A percentile compares a stretch with the other conserved stretches of the same genome.
phyloP scores from a whole-genome alignment of 768 basidiomycete species.

The Lactarius hengduanensis region DNA sequence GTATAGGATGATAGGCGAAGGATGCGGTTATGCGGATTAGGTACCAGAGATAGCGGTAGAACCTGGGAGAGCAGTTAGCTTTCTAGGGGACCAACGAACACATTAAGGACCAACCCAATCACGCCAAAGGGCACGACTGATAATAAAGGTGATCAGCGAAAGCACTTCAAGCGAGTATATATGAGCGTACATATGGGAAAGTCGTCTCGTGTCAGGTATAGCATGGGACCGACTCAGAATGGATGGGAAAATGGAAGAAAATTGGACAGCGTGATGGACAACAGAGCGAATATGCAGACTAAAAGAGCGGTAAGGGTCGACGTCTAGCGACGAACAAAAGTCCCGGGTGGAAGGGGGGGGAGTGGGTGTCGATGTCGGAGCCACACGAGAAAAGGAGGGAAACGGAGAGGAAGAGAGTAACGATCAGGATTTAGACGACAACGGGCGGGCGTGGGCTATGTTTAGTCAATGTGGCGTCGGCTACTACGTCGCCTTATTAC shows the following conservation, averaged over 20 bases:
- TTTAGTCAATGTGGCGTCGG: neutral
- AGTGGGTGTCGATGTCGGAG: neutral
- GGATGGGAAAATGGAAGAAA: constrained; percentile 13
- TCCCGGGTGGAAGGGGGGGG: constrained; percentile 3
- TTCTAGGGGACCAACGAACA: constrained; percentile 1
- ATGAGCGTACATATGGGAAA: constrained; percentile 81
- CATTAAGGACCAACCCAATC: constrained; percentile 59
- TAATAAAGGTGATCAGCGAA: constrained; percentile 13
- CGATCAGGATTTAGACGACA: neutral
- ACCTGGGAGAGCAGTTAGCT: constrained; percentile 44
- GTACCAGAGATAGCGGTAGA: constrained; percentile 94
- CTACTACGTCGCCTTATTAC: neutral
- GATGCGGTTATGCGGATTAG: constrained; percentile 80
- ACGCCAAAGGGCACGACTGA: constrained; percentile 87
- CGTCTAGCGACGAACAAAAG: constrained; percentile 24
- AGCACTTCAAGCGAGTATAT: constrained; percentile 2
- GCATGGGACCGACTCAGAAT: constrained; percentile 44
- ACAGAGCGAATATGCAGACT: constrained; percentile 24
- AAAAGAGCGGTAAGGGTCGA: constrained; percentile 30
- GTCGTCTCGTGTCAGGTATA: constrained; percentile 87
- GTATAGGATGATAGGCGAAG: constrained; percentile 81
- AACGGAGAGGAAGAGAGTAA: neutral
- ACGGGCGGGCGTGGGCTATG: neutral
- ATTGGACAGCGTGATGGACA: constrained; percentile 21
- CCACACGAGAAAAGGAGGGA: neutral